Conservation (phyloP, 345 rosid genomes). For the Boechera stricta region DNA sequence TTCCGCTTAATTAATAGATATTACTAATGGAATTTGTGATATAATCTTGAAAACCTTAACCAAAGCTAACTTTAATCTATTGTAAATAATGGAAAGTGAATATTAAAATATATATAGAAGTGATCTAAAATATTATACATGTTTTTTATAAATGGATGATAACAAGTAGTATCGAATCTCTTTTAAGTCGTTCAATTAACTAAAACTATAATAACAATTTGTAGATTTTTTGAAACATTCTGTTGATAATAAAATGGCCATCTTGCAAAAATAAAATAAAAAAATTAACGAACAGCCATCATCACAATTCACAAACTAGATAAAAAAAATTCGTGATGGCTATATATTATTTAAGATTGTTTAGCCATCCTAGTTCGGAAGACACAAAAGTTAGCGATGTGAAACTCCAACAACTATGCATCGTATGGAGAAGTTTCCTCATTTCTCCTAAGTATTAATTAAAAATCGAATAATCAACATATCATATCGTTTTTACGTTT, state of each 20-base stretch:
- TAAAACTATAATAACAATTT: background rate
- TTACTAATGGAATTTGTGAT: too few species aligned
- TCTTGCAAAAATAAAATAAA: background rate
- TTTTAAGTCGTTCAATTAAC: background rate
- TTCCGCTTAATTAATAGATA: too few species aligned
- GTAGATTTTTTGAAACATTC: background rate
- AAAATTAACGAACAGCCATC: background rate
- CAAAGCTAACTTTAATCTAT: too few species aligned
- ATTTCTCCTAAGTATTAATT: background rate
- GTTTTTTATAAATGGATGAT: background rate
- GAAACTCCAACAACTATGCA: slow-evolving; percentile 37
- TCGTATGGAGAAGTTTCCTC: background rate
- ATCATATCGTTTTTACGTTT: background rate
- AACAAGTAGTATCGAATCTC: background rate
- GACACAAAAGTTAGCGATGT: too few species aligned
- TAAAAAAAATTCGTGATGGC: slow-evolving; percentile 15
- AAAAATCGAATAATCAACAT: background rate
- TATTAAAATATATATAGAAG: too few species aligned
- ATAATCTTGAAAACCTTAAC: too few species aligned
- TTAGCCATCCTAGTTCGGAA: slow-evolving; percentile 21
- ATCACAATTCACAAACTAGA: background rate
- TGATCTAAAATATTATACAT: too few species aligned
- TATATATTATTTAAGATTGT: background rate
- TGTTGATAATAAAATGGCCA: background rate
- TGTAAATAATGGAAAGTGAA: too few species aligned